A percentile compares a stretch with the other conserved stretches of the same genome.
phyloP scores from a whole-genome alignment of 2,329 filamentous ascomycete species.

The Pseudogymnoascus pannorum region DNA sequence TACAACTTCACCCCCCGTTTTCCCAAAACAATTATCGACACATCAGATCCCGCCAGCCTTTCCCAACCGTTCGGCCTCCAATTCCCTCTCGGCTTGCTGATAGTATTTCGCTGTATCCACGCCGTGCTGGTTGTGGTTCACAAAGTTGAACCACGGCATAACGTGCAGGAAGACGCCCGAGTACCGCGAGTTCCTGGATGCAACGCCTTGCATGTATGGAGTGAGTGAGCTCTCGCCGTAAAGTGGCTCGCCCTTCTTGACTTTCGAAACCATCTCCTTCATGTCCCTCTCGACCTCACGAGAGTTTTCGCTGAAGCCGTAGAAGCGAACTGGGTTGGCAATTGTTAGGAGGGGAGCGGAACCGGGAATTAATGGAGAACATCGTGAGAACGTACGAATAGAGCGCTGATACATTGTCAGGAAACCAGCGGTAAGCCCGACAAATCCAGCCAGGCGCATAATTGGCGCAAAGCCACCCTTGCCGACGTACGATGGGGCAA shows the following conservation, averaged over 20 bases:
- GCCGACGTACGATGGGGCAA: slow-evolving; percentile 78
- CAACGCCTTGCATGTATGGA: slow-evolving; percentile 89
- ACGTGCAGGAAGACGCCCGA: slow-evolving; percentile 75
- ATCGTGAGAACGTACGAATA: slow-evolving; percentile 56
- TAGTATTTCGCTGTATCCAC: slow-evolving; percentile 99
- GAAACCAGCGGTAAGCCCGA: slow-evolving; percentile 73
- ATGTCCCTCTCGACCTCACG: slow-evolving; percentile 94
- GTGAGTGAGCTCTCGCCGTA: slow-evolving; percentile 76
- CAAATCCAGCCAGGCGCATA: slow-evolving; percentile 68
- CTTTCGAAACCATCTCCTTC: slow-evolving; percentile 94
- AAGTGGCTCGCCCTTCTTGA: slow-evolving; percentile 83
- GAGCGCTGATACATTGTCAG: slow-evolving; percentile 81
- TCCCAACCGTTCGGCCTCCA: slow-evolving; percentile 61
- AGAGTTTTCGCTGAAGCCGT: slow-evolving; percentile 86
- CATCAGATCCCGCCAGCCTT: slow-evolving; percentile 2
- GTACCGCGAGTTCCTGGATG: slow-evolving; percentile 87
- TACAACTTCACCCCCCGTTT: slow-evolving; percentile 6
- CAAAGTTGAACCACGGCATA: slow-evolving; percentile 96
- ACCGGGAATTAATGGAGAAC: neutral
- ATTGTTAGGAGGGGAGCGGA: slow-evolving; percentile 5
- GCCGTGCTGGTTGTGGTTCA: slow-evolving; percentile 92
- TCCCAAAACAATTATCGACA: slow-evolving; percentile 3
- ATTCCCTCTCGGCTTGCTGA: slow-evolving; percentile 84
- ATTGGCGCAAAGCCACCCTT: slow-evolving; percentile 74
- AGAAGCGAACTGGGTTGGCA: slow-evolving; percentile 69